Evolutionary conservation across 2,329 filamentous ascomycete genomes (phyloP).

Genomic region (Ploettnerulaceae sp.): DNA sequence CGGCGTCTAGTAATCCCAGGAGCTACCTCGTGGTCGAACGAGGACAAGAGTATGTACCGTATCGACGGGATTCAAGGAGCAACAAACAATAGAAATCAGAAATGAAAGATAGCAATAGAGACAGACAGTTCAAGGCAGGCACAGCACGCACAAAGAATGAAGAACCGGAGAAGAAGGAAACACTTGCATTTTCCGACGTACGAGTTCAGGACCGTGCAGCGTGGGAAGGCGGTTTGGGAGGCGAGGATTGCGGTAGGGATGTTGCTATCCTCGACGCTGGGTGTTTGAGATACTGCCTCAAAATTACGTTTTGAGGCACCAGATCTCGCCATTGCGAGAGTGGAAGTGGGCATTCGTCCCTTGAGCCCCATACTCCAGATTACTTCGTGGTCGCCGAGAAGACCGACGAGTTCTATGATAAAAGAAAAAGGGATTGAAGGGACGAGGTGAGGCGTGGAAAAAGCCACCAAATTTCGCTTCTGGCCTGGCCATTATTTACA

Average conservation of each 20-base stretch:
- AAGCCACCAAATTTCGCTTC: too few species aligned
- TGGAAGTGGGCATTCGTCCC: too few species aligned
- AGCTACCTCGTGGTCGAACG: slow-evolving; percentile 8
- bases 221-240: slow-evolving; percentile 8
- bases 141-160: slow-evolving; percentile 6
- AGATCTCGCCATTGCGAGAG: slow-evolving; percentile 8
- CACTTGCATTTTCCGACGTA: slow-evolving; percentile 24
- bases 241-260: slow-evolving; percentile 10
- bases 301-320: slow-evolving; percentile 18
- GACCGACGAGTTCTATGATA: too few species aligned
- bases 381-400: too few species aligned
- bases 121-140: slow-evolving; percentile 10
- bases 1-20: slow-evolving; percentile 26
- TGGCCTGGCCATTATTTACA: too few species aligned
- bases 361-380: too few species aligned
- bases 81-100: slow-evolving; percentile 11
- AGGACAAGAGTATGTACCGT: slow-evolving; percentile 9
- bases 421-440: too few species aligned
- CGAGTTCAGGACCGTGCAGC: slow-evolving; percentile 12
- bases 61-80: slow-evolving; percentile 3
- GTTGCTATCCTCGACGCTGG: slow-evolving; percentile 20
- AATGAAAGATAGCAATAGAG: slow-evolving; percentile 17
- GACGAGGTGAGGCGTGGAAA: too few species aligned
- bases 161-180: slow-evolving; percentile 19
- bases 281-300: slow-evolving; percentile 27